A percentile compares a stretch with the other conserved stretches of the same genome.
phyloP scores from a whole-genome alignment of 2,329 filamentous ascomycete genomes.

The Epichloe typhina region DNA sequence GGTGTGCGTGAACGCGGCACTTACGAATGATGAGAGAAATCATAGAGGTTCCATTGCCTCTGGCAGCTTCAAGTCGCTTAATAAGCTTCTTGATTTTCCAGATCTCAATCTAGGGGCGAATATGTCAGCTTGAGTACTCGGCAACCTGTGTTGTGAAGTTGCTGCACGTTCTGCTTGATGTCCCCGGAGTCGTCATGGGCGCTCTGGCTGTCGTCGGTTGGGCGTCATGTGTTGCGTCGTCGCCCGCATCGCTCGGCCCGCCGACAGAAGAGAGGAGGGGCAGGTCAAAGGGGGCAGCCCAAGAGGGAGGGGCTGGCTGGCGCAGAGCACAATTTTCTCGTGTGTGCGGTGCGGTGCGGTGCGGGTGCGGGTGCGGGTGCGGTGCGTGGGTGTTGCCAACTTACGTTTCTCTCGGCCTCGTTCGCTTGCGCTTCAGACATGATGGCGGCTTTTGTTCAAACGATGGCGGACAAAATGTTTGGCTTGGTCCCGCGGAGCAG shows the following conservation, averaged over 20 bases:
- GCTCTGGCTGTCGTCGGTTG: not conserved
- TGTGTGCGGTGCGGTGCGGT: not conserved
- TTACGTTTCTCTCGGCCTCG: conserved; percentile 94
- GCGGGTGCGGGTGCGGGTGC: not conserved
- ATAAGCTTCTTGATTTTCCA: conserved; percentile 99
- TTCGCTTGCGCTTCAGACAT: conserved; percentile 81
- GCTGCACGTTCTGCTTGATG: not conserved
- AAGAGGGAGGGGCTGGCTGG: conserved; percentile 2
- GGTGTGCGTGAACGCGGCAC: conserved; percentile 21
- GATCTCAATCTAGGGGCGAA: conserved; percentile 47
- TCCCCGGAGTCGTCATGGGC: not conserved
- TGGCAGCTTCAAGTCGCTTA: conserved; percentile 91
- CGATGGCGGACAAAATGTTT: conserved; percentile 11
- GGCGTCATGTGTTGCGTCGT: no score
- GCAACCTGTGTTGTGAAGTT: not conserved
- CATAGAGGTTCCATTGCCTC: conserved; percentile 99
- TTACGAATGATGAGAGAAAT: conserved; percentile 97
- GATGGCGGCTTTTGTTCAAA: conserved; percentile 29
- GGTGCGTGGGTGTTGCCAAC: conserved; percentile 14
- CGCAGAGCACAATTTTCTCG: conserved; percentile 10
- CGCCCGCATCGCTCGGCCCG: not conserved
- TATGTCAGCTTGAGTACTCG: conserved; percentile 4
- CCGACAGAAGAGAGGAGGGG: conserved; percentile 11
- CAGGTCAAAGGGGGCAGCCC: conserved; percentile 3
- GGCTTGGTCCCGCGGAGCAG: conserved; percentile 13